A percentile compares a stretch with the other conserved stretches of the same genome.
Evolutionary conservation across 306 rosid genomes (phyloP).

Genomic region (Lathyrus tuberosus): DNA sequence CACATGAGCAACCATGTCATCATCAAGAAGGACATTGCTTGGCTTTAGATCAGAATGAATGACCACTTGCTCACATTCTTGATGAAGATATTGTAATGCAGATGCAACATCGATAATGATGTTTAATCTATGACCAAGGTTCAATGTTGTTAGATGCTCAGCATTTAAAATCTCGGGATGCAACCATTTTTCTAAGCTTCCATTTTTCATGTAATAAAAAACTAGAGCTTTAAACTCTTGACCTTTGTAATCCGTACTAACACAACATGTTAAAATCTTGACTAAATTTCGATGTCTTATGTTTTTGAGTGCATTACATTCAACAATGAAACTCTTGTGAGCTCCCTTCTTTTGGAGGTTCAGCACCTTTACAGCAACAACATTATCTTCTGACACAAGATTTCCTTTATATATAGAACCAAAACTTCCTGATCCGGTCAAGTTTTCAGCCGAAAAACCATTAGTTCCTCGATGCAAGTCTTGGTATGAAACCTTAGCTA

Average conservation of each 20-base stretch:
- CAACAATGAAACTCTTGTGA: conserved; percentile 29
- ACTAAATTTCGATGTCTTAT: conserved; percentile 28
- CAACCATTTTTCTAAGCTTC: conserved; percentile 32
- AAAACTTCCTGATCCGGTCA: conserved; percentile 23
- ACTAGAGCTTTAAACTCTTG: conserved; percentile 37
- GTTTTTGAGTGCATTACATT: conserved; percentile 32
- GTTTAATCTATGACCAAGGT: conserved; percentile 9
- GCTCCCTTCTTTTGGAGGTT: conserved; percentile 34
- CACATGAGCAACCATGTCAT: conserved; percentile 26
- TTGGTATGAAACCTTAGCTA: conserved; percentile 30
- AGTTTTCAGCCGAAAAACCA: conserved; percentile 3
- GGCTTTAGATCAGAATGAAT: conserved; percentile 37
- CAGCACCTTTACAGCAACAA: conserved; percentile 33
- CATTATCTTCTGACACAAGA: conserved; percentile 1
- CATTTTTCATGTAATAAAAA: conserved; percentile 30
- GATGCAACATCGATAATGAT: conserved; percentile 26
- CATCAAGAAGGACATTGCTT: conserved; percentile 35
- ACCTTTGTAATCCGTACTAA: conserved; percentile 7
- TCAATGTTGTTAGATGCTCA: neutral
- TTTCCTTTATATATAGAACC: conserved; percentile 4
- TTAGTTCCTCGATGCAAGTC: neutral
- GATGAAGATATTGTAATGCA: conserved; percentile 34
- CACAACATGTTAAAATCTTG: conserved; percentile 33
- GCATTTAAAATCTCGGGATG: neutral
- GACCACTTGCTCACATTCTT: conserved; percentile 5